These are phyloP conservation scores for Termitomyces sp. DNA, from an alignment of 768 basidiomycete genomes.

Conservation along the genomic window DNA sequence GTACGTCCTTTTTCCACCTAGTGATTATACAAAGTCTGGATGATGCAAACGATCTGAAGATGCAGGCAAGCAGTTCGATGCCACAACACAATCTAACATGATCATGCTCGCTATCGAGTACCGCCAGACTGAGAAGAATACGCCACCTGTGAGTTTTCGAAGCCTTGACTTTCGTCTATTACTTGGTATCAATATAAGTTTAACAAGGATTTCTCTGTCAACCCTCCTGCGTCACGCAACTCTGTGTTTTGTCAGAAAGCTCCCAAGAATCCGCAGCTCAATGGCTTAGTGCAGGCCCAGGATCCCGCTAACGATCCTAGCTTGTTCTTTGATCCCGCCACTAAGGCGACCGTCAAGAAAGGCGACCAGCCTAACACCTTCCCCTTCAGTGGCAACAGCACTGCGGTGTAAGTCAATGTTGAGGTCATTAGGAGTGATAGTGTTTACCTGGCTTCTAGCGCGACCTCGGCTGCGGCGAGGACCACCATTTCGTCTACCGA, in stretches of 20 bases:
- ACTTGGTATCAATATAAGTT: not conserved
- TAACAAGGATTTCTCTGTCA: slow-evolving; percentile 46
- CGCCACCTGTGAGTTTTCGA: slow-evolving; percentile 41
- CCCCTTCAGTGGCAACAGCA: slow-evolving; percentile 36
- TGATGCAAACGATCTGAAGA: slow-evolving; percentile 27
- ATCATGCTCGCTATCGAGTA: slow-evolving; percentile 50
- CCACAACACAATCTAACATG: slow-evolving; percentile 47
- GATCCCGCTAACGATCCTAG: slow-evolving; percentile 50
- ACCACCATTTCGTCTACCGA: not conserved
- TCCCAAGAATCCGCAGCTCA: slow-evolving; percentile 46
- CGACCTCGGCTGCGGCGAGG: slow-evolving; percentile 8
- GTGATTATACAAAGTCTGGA: not conserved
- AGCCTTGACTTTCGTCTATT: not conserved
- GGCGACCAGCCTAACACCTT: slow-evolving; percentile 46
- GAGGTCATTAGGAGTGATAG: slow-evolving; percentile 10
- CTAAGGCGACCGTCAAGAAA: slow-evolving; percentile 35
- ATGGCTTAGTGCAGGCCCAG: slow-evolving; percentile 50
- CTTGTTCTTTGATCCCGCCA: slow-evolving; percentile 48
- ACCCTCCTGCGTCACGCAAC: slow-evolving; percentile 47
- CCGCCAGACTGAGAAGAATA: slow-evolving; percentile 58
- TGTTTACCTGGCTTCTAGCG: slow-evolving; percentile 13
- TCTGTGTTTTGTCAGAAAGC: slow-evolving; percentile 57
- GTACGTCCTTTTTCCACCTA: slow-evolving; percentile 25
- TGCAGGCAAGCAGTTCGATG: slow-evolving; percentile 50
- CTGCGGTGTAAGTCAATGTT: slow-evolving; percentile 18